Base-by-base conservation (phyloP, 495 filamentous ascomycete genomes). In the Neurospora cerealis region DNA sequence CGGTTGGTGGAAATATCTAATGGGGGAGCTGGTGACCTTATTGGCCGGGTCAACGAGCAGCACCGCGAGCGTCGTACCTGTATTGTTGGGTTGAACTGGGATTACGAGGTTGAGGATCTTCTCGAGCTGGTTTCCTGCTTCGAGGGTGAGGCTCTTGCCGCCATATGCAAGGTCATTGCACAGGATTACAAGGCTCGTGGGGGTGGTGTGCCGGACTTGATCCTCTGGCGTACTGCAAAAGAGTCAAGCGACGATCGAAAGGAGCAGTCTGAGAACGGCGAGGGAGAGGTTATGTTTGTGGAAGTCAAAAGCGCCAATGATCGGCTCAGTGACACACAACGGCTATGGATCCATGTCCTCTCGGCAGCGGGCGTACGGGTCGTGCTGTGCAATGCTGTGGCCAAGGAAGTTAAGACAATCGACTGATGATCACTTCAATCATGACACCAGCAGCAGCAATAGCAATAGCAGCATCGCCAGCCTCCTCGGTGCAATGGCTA, bases 301-400 rank as follows among this genome's bases (percentile, higher is more conserved):
- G 95, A 98, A 82, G 94, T 97, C 69, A 97, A 97, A 87, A 94
- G 91, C 74, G 93, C 94, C 83, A 98, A 97, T 84, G 96, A 99
- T 86, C 89, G 94, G 40, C 85, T 99, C 79, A 97, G 95, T 82
- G 96, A 99, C 86, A 96, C 94, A 41, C 96, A 99, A 83, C 87
- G 96, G 75, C 85, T 99, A 46, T 99, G 96, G 96, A 97, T 98
- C 77, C 93, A 98, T 86, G 93, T 98, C 3, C 83, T 99, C 69
- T 90, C 89, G 5, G 90, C 90, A 3, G 94, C 94, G 4, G 94
- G 95, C 1, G 87, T 99, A 15, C 87, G 84, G 76, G 95, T 98
- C 37, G 94, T 97, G 81, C 81, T 98, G 72, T 97, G 94, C 82
- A 91, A 95, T 85, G 95, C 93, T 9, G 88, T 94, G 79, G 93